Base-by-base conservation (phyloP, 2,329 filamentous ascomycete genomes). In the Alternaria longipes region DNA sequence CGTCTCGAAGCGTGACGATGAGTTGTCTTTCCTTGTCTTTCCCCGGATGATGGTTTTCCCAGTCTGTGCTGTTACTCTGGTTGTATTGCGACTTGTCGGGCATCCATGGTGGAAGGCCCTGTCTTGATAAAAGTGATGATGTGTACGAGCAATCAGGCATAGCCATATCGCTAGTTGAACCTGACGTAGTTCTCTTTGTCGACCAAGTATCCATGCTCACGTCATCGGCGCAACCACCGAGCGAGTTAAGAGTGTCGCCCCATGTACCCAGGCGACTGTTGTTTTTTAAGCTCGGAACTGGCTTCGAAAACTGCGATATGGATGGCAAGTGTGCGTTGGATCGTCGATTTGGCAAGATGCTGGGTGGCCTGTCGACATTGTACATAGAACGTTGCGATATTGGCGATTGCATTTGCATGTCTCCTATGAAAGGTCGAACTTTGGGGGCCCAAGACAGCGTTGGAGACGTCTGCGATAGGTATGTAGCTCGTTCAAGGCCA, bases 1-100 rank as follows among this genome's bases (percentile, higher is more conserved):
- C 73, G 5, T 76, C 73, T 40, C 66, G 58, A 40, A 74, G 51
- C 11, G 67, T 65, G 41, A 72, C 65, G 38, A 71, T 54, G 3
- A 75, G 56, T 14, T 71, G 69, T 42, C 60, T 65, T 8, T 63
- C 60, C 24, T 51, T 59, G 14, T 56, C 59, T n/a, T 63, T 57
- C 22, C 44, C 57, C 5, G 53, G 36, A 20, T 54, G 64, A 22
- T 58, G 54, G 5, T 62, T 54, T 28, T 59, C 54, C 50, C 53
- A 53, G 4, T 28, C 44, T n/a, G 41, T 54, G 18, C 24, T 54
- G 8, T 40, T 30, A 12, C 44, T 56, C 38, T 58, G 55, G 5
- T 58, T 54, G 9, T 54, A 41, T 4, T 52, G 59, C 12, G 60
- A 28, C 22, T 56, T 54, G 1, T 53, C 26, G 1, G 28, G 42